phyloP scores from a whole-genome alignment of 164 flowering plant genomes.

The Warburgia ugandensis region DNA sequence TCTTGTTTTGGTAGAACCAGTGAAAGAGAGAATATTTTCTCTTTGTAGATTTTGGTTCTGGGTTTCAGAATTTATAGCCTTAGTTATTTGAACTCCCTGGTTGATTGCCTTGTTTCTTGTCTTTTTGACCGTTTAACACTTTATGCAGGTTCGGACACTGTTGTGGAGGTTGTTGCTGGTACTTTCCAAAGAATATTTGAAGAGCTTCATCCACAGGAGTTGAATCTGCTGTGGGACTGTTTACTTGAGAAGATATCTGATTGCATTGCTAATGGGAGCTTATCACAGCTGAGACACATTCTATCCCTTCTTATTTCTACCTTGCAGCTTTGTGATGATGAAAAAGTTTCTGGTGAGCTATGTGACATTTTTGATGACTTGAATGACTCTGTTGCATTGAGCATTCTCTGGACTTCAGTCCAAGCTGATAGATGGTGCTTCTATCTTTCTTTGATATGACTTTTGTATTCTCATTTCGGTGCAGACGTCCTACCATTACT shows the following conservation, averaged over 20 bases:
- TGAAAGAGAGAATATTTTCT: too few relatives aligned
- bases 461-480: not conserved
- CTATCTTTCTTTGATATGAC: not conserved
- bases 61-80: too few relatives aligned
- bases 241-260: conserved; percentile 34
- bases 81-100: too few relatives aligned
- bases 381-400: not conserved
- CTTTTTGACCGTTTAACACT: not conserved
- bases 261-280: conserved; percentile 16
- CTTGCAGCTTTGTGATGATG: conserved; percentile 27
- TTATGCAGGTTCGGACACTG: conserved; percentile 46
- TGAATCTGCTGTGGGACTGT: conserved; percentile 46
- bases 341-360: conserved; percentile 46
- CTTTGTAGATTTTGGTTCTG: too few relatives aligned
- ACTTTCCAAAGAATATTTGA: conserved; percentile 43
- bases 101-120: not conserved
- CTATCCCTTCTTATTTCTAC: conserved; percentile 49
- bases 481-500: conserved; percentile 43
- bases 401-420: not conserved
- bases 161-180: conserved; percentile 51
- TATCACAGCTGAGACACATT: conserved; percentile 35
- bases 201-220: conserved; percentile 41
- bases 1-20: too few relatives aligned
- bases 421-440: not conserved
- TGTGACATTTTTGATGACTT: not conserved